Conservation (phyloP, 208 protist genomes). For the Angomonas ambiguus region DNA sequence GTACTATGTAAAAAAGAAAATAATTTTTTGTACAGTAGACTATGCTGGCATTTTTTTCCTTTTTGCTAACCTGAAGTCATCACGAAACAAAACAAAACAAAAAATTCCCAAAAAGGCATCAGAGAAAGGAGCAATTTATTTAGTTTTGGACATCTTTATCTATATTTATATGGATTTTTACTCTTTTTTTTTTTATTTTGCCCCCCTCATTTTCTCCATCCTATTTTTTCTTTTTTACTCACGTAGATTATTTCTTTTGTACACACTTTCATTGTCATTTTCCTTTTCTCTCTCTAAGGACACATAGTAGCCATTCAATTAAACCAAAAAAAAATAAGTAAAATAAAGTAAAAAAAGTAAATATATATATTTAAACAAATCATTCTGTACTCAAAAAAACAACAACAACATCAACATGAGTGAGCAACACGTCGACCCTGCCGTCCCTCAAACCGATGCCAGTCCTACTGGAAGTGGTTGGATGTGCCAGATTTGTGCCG, state of each 20-base stretch:
- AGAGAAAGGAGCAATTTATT: too few species aligned
- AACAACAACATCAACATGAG: too few species aligned
- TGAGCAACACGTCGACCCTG: neutral
- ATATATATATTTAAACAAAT: too few species aligned
- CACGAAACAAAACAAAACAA: too few species aligned
- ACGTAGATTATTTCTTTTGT: neutral
- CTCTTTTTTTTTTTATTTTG: constrained; percentile 14
- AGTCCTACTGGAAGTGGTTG: constrained; percentile 20
- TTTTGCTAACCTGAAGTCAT: too few species aligned
- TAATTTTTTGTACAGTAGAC: neutral
- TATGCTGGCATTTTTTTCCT: constrained; percentile 9
- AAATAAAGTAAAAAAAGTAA: neutral
- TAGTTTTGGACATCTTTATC: too few species aligned
- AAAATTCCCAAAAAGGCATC: too few species aligned
- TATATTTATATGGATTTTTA: neutral
- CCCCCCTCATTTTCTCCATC: neutral
- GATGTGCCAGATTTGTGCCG: constrained; percentile 50
- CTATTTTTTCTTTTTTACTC: constrained; percentile 1
- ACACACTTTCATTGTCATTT: constrained; percentile 3
- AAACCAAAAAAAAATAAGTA: neutral
- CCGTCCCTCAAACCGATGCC: neutral
- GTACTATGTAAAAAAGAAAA: constrained; percentile 6
- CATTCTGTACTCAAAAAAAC: too few species aligned
- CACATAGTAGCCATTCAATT: neutral
- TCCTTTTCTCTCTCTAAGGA: too few species aligned